Conservation (phyloP, 306 rosid genomes). For the Vigna radiata region DNA sequence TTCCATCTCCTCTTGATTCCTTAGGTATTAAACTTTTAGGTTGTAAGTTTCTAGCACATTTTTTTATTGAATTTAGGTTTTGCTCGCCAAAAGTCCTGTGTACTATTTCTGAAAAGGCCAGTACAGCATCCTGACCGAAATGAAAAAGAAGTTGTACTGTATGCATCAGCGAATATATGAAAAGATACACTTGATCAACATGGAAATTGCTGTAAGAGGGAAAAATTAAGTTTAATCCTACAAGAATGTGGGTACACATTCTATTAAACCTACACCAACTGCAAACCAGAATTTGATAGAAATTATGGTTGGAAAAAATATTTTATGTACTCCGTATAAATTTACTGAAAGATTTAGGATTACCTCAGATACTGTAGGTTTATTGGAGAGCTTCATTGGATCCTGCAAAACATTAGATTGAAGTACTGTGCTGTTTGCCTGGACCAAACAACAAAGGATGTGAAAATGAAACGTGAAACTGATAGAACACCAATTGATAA, state of each 20-base stretch:
- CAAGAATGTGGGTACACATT: slow-evolving; percentile 9
- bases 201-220: not conserved
- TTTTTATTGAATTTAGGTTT: slow-evolving; percentile 31
- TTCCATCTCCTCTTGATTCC: slow-evolving; percentile 40
- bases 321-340: not conserved
- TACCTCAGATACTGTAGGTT: slow-evolving; percentile 43
- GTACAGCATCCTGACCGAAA: slow-evolving; percentile 52
- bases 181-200: slow-evolving; percentile 27
- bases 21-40: slow-evolving; percentile 21
- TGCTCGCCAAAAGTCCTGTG: slow-evolving; percentile 32
- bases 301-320: not conserved
- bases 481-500: not conserved
- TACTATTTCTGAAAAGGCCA: slow-evolving; percentile 42
- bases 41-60: slow-evolving; percentile 40
- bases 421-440: slow-evolving; percentile 34
- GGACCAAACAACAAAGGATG: slow-evolving; percentile 38
- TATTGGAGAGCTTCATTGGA: slow-evolving; percentile 23
- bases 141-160: slow-evolving; percentile 3
- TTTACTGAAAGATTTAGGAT: slow-evolving; percentile 21
- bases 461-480: not conserved
- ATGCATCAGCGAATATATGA: not conserved
- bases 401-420: slow-evolving; percentile 39
- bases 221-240: not conserved
- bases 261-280: slow-evolving; percentile 25
- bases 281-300: slow-evolving; percentile 20